Evolutionary conservation across 1,284 basidiomycete genomes (phyloP), one percentile per base, ranked within the genome.

Genomic region (Heliocybe sulcata): DNA sequence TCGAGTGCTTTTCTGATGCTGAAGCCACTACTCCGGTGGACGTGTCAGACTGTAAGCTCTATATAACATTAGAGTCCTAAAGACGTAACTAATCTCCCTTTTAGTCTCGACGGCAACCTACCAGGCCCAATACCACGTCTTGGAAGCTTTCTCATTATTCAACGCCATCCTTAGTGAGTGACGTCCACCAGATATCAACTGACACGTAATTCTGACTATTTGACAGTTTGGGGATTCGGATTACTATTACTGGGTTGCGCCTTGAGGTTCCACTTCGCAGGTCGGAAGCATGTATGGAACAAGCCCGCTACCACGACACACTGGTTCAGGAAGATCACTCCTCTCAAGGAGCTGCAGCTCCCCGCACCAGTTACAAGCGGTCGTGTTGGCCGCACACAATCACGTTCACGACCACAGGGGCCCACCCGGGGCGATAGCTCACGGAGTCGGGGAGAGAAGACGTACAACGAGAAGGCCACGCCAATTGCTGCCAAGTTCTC

Each of bases 41-140:
- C 51, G 75, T 76, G 52, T 71, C 75, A 52, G 75, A 77, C 58
- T 89, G 87, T 90, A 63, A 69, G 87, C 75, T 20, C 35, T 48
- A 26, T 53, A 55, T 54, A 29, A 51, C 55, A 54, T 22, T 59
- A 25, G 45, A 29, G 58, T 20, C 27, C 35, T 23, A 29, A 3
- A 22, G 33, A 29, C 51, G 50, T 52, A 22, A 49, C 19, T 55
- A 22, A 49, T 22, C 29, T 55, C 51, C 42, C 51, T 20, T 33
- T 20, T 45, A 82, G 80, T 81, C 65, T 85, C 77, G 69, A 89
- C 73, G 69, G 87, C 71, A 72, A 86, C 74, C 66, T 91, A 85
- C 65, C 89, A 89, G 60, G 87, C 89, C 23, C 90, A 91, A 74
- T 91, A 90, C 65, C 80, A 83, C 35, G 88, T 90, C 25, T 72